These are phyloP conservation scores for Dendrobium nobile DNA, from an alignment of 106 monocot species.

Conservation along the genomic window DNA sequence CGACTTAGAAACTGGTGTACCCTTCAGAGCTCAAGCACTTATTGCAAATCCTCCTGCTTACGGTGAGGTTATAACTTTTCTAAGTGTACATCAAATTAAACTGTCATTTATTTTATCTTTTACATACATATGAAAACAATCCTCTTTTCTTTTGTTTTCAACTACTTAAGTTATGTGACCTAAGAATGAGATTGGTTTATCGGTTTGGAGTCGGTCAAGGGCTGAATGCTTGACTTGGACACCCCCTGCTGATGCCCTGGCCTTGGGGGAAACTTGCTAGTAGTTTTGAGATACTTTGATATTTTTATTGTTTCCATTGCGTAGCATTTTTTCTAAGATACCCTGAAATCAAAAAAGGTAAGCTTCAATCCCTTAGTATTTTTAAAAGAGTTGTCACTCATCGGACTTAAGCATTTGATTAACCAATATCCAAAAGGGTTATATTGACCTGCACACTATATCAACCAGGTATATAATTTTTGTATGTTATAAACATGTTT, in stretches of 20 bases:
- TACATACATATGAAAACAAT: no score
- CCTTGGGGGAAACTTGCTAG: neutral
- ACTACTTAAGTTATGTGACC: neutral
- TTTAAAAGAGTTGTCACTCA: no score
- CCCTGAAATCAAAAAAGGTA: no score
- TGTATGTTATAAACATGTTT: no score
- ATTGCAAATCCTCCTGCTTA: conserved; percentile 98
- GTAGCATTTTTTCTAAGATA: neutral
- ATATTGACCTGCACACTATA: no score
- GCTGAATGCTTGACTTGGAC: neutral
- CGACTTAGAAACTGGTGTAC: conserved; percentile 68
- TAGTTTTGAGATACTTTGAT: neutral
- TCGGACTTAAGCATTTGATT: no score
- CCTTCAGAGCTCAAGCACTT: conserved; percentile 86
- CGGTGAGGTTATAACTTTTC: conserved; percentile 40
- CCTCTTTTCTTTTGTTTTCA: neutral
- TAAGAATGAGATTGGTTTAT: neutral
- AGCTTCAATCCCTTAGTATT: no score
- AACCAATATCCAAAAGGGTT: no score
- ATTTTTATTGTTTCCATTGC: neutral
- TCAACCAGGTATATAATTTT: no score
- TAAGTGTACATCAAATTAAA: neutral
- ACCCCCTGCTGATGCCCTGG: neutral
- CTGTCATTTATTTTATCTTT: neutral
- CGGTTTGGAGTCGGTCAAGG: neutral